Evolutionary conservation across 2,329 filamentous ascomycete genomes (phyloP).

Genomic region (Aspergillus tamarii): DNA sequence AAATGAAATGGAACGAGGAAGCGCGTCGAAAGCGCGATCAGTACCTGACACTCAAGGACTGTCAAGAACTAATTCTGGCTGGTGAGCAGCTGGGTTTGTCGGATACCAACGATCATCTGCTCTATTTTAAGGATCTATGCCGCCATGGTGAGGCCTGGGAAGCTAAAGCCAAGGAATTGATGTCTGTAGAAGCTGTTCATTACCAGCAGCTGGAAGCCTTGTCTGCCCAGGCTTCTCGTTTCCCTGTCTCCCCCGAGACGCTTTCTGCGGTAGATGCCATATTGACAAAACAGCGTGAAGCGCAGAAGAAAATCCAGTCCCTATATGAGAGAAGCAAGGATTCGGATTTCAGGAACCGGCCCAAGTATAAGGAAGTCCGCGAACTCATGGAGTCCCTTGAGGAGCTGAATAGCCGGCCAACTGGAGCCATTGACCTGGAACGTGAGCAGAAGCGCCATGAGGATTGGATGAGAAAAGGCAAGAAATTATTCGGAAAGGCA

Average conservation of each 20-base stretch:
- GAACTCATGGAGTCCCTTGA: conserved; percentile 86
- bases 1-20: conserved; percentile 85
- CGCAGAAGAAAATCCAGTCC: conserved; percentile 82
- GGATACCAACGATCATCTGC: conserved; percentile 77
- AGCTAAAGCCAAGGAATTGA: conserved; percentile 86
- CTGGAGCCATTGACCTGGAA: conserved; percentile 88
- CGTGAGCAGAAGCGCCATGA: conserved; percentile 93
- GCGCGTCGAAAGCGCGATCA: conserved; percentile 69
- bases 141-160: conserved; percentile 85
- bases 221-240: conserved; percentile 75
- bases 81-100: conserved; percentile 78
- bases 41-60: conserved; percentile 75
- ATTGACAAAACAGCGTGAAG: conserved; percentile 91
- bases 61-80: conserved; percentile 75
- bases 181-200: conserved; percentile 87
- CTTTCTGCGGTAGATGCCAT: conserved; percentile 85
- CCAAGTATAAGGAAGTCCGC: conserved; percentile 85
- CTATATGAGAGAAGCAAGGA: conserved; percentile 78
- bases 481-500: conserved; percentile 96
- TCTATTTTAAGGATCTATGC: conserved; percentile 75
- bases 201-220: conserved; percentile 93
- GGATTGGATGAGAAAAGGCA: conserved; percentile 98
- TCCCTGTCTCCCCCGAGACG: conserved; percentile 83
- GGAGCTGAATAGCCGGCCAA: conserved; percentile 89
- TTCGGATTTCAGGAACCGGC: conserved; percentile 74